Evolutionary conservation across 495 filamentous ascomycete genomes (phyloP), one percentile per base, ranked within the genome.

Genomic region (Talaromyces proteolyticus): DNA sequence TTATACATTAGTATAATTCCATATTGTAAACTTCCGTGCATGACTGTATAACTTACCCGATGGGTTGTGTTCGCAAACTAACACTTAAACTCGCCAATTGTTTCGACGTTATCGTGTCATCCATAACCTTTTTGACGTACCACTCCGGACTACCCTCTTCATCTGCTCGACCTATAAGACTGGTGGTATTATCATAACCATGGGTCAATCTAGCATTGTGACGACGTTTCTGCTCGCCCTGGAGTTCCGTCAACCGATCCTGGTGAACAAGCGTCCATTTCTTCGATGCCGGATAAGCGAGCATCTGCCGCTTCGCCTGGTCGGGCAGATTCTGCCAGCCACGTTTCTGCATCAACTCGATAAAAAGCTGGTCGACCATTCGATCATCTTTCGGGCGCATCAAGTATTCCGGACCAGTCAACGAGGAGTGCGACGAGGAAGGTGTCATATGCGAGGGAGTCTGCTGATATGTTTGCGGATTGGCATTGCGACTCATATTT

Each of bases 251-350:
- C 60, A 97, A 72, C 29, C 89, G 85, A 70, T 98, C 93, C 63
- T 98, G 92, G 63, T 96, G 85, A 44, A 98, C 89, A 52, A 98
- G 74, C 2, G 89, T 94, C 93, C 93, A 98, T 72, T 98, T 98
- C 72, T 97, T 97, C 40, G 80, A 79, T 21, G 92, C 77, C 11
- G 90, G 88, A 59, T 98, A 97, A 14, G 90, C 88, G 65, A 91
- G 75, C 90, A 98, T 96, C 67, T 97, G 93, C 51, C 92, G 77
- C 56, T 86, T 81, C 21, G 92, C 94, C 66, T 95, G 89, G 57
- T 97, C 93, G n/a, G 93, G 93, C 46, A 97, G 77, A 61, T 91
- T 91, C 66, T 94, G 90, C 86, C 89, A 97, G 49, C 91, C 93
- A 61, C 93, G 84, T 67, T 98, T 97, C 56, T 93, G 84, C 94